Evolutionary conservation across 192 early-diverging fungal genomes (phyloP).

Genomic region (Coemansia sp.): DNA sequence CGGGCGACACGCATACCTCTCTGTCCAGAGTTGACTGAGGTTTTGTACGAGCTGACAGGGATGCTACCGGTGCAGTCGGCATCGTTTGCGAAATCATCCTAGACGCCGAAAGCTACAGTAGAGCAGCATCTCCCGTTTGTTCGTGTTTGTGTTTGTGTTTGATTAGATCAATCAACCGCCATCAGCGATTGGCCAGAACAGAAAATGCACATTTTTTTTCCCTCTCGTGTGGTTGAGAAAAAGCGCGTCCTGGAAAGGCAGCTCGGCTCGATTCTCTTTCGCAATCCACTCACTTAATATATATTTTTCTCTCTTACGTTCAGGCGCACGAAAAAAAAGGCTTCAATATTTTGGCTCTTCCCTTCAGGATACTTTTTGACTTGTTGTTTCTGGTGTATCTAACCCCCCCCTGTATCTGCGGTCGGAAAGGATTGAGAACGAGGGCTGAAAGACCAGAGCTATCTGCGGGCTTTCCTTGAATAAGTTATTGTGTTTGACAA

Average conservation of each 20-base stretch:
- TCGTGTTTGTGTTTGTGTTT: neutral
- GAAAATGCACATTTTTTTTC: neutral
- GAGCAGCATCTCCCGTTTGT: too few relatives aligned
- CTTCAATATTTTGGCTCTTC: neutral
- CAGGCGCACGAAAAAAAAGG: neutral
- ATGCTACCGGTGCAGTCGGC: constrained; percentile 28
- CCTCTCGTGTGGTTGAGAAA: neutral
- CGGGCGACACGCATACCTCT: constrained; percentile 19
- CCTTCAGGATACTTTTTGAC: too few relatives aligned
- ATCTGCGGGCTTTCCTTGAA: too few relatives aligned
- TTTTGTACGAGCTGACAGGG: constrained; percentile 43
- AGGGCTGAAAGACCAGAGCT: neutral
- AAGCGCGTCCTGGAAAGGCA: neutral
- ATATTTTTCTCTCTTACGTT: neutral
- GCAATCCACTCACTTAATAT: neutral
- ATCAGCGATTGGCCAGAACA: neutral
- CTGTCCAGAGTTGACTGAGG: constrained; percentile 26
- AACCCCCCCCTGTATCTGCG: neutral
- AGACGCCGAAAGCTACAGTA: neutral
- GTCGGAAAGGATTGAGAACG: neutral
- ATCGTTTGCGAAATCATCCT: neutral
- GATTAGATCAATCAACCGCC: neutral
- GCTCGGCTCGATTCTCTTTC: constrained; percentile 9
- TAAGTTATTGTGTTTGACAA: neutral
- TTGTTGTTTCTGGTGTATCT: neutral